phyloP scores from a whole-genome alignment of 1,284 basidiomycete genomes.

The Ganoderma lucidum region DNA sequence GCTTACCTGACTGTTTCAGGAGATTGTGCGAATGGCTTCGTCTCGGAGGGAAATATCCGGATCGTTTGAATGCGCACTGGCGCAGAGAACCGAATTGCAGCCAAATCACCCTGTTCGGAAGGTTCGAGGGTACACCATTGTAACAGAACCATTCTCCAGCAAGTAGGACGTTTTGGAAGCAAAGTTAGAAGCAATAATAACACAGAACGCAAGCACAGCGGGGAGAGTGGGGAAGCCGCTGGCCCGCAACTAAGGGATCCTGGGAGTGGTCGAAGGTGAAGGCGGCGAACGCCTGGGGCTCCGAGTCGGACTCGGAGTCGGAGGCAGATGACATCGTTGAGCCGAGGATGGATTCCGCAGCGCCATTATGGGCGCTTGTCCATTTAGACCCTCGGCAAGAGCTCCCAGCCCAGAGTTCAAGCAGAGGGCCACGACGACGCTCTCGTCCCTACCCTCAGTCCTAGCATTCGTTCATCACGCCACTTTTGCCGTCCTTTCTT shows the following conservation, averaged over 20 bases:
- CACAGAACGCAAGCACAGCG: background rate
- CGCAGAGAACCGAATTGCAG: constrained; percentile 69
- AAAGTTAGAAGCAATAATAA: background rate
- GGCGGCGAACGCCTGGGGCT: background rate
- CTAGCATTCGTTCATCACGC: constrained; percentile 19
- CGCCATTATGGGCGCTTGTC: constrained; percentile 28
- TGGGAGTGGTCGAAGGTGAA: background rate
- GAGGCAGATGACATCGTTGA: constrained; percentile 28
- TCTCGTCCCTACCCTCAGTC: constrained; percentile 17
- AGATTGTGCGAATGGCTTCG: constrained; percentile 64
- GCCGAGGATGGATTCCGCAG: constrained; percentile 19
- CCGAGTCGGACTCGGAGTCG: background rate
- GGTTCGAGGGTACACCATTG: constrained; percentile 76
- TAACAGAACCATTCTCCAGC: constrained; percentile 50
- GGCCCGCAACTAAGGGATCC: constrained; percentile 3
- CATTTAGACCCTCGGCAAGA: constrained; percentile 15
- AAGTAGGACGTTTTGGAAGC: background rate
- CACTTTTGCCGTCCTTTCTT: constrained; percentile 18
- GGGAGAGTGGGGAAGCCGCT: constrained; percentile 1
- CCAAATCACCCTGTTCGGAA: constrained; percentile 61
- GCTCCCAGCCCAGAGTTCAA: constrained; percentile 14
- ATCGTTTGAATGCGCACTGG: constrained; percentile 70
- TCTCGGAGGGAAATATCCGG: constrained; percentile 67
- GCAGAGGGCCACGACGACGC: constrained; percentile 32
- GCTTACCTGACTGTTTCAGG: constrained; percentile 72